phyloP scores from a whole-genome alignment of 129 eudicot genomes.

The Glebionis coronaria region DNA sequence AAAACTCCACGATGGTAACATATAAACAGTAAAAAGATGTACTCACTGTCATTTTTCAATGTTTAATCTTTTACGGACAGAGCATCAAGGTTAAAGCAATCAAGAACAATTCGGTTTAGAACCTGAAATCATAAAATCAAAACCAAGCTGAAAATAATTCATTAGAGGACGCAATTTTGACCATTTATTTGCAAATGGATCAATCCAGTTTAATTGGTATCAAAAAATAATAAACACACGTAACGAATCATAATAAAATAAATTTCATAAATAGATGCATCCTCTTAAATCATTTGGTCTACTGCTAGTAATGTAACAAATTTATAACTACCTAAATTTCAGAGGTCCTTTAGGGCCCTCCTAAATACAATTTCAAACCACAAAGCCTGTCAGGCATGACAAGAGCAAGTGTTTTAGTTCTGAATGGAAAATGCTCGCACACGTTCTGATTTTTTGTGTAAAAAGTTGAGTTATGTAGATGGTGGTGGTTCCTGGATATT shows the following conservation, averaged over 20 bases:
- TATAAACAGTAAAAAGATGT: not conserved
- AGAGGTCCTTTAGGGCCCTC: no score
- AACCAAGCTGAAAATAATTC: no score
- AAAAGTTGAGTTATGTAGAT: slow-evolving; percentile 24
- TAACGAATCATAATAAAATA: no score
- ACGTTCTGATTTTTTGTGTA: not conserved
- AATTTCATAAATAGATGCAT: no score
- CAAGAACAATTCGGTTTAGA: slow-evolving; percentile 51
- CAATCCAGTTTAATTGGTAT: no score
- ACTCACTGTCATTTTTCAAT: slow-evolving; percentile 75
- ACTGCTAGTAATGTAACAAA: no score
- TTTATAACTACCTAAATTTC: no score
- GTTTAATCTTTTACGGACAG: slow-evolving; percentile 78
- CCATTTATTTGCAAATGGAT: no score
- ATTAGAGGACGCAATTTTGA: no score
- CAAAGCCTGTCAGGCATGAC: slow-evolving; percentile 1
- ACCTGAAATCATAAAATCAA: slow-evolving; percentile 15
- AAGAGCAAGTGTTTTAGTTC: not conserved
- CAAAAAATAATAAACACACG: no score
- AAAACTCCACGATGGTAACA: no score
- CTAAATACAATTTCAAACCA: not conserved
- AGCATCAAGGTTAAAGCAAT: slow-evolving; percentile 61
- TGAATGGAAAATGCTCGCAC: not conserved
- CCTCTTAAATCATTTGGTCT: no score
- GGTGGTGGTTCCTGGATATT: slow-evolving; percentile 30